Evolutionary conservation across 225 moss, liverwort and hornwort genomes (phyloP).

Genomic region (Bryum argenteum): DNA sequence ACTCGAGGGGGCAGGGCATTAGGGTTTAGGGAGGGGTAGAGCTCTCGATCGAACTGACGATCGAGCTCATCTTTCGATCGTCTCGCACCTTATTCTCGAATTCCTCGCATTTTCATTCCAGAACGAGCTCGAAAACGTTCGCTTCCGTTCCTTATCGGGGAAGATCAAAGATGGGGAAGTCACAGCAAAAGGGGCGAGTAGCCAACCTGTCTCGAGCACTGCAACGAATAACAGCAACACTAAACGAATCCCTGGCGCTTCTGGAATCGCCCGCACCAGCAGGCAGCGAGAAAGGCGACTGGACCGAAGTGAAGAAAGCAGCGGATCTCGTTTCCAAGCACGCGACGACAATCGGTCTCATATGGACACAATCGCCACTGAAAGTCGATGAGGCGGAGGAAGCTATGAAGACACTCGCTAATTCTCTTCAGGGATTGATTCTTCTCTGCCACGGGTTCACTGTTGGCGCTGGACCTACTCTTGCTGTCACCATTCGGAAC

Average conservation of each 20-base stretch:
- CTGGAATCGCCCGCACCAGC: conserved; percentile 45
- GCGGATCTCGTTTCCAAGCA: conserved; percentile 61
- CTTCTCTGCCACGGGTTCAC: conserved; percentile 61
- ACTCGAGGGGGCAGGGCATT: no score
- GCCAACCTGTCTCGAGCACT: conserved; percentile 56
- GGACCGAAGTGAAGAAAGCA: conserved; percentile 56
- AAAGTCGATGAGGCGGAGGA: conserved; percentile 59
- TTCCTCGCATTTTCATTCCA: no score
- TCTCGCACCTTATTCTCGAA: no score
- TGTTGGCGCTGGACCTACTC: conserved; percentile 64
- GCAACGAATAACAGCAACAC: conserved; percentile 43
- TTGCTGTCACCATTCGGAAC: conserved; percentile 45
- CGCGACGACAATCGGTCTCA: conserved; percentile 45
- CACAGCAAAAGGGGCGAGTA: conserved; percentile 59
- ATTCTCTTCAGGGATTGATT: conserved; percentile 55
- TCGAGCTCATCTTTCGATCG: no score
- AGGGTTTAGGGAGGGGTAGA: no score
- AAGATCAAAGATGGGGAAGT: conserved; percentile 47
- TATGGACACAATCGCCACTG: conserved; percentile 50
- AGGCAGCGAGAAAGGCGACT: conserved; percentile 40
- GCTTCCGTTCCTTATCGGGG: conserved; percentile 24
- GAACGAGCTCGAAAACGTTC: no score
- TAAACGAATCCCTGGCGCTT: conserved; percentile 45
- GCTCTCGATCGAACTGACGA: no score
- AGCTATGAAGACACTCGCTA: conserved; percentile 54